Percentiles rank a stretch among this genome's conserved stretches.
Evolutionary conservation across 2,329 filamentous ascomycete species (phyloP).

Genomic region (Cordyceps tenuipes): DNA sequence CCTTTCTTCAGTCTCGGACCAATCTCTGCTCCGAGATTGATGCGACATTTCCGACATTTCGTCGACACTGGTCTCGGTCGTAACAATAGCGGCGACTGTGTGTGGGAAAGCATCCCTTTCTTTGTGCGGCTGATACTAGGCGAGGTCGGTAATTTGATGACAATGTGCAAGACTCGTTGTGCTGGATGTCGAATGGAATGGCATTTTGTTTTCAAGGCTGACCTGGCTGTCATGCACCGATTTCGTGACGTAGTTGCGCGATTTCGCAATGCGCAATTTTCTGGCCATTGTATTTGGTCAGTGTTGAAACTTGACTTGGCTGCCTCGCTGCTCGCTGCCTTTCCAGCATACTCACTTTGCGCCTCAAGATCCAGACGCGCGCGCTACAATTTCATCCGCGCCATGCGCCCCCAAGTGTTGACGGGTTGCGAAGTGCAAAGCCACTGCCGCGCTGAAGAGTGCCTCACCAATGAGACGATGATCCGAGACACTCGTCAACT

Average conservation of each 20-base stretch:
- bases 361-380: not conserved
- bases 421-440: not conserved
- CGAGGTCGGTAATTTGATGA: not conserved
- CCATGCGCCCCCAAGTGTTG: not conserved
- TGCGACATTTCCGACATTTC: not conserved
- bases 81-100: not conserved
- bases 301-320: not conserved
- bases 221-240: not conserved
- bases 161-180: not conserved
- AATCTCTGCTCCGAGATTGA: not conserved
- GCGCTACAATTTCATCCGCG: not conserved
- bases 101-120: not conserved
- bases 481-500: not conserved
- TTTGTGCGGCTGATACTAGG: not conserved
- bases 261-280: not conserved
- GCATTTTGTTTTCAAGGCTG: not conserved
- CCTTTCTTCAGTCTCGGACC: not conserved
- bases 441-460: not conserved
- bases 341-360: not conserved
- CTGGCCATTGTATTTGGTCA: not conserved
- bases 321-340: too few species aligned
- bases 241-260: not conserved
- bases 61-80: not conserved
- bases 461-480: not conserved
- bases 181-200: not conserved